These are phyloP conservation scores for Mycosarcoma maydis DNA, from an alignment of 1,284 basidiomycete genomes.

Conservation along the genomic window DNA sequence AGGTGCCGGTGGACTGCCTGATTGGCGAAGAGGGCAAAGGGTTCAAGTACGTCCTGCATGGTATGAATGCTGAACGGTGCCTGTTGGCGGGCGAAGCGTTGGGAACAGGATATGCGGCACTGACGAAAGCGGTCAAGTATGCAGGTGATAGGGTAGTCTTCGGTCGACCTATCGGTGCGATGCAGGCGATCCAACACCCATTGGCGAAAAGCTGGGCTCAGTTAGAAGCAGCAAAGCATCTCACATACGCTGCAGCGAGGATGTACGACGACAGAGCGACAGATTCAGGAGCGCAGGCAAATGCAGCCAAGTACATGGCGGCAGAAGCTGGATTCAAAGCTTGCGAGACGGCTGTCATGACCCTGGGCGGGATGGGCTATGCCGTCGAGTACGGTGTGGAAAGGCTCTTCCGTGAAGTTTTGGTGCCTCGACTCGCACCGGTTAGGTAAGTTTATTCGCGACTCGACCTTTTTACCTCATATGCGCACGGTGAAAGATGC, in stretches of 20 bases:
- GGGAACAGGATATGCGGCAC: conserved; percentile 60
- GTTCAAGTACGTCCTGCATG: conserved; percentile 64
- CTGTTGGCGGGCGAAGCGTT: conserved; percentile 69
- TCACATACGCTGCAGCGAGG: conserved; percentile 61
- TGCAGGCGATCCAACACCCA: conserved; percentile 66
- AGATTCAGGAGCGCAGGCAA: conserved; percentile 63
- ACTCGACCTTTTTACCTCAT: no score
- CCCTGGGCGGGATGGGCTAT: conserved; percentile 65
- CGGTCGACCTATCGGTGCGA: conserved; percentile 62
- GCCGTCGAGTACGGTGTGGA: conserved; percentile 58
- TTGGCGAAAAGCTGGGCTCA: conserved; percentile 63
- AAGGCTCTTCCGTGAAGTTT: conserved; percentile 55
- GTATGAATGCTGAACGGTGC: conserved; percentile 68
- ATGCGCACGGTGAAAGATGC: no score
- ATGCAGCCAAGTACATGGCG: conserved; percentile 66
- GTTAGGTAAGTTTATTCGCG: conserved; percentile 34
- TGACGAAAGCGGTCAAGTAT: conserved; percentile 50
- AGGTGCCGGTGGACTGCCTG: conserved; percentile 57
- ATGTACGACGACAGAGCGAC: conserved; percentile 49
- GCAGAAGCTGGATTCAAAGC: conserved; percentile 64
- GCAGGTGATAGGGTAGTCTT: conserved; percentile 62
- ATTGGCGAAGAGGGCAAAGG: conserved; percentile 68
- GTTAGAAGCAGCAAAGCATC: conserved; percentile 63
- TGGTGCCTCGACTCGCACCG: conserved; percentile 64
- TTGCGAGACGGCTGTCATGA: conserved; percentile 53